Conservation (phyloP, 2,329 filamentous ascomycete genomes). For the Chalaropsis ovoidea region DNA sequence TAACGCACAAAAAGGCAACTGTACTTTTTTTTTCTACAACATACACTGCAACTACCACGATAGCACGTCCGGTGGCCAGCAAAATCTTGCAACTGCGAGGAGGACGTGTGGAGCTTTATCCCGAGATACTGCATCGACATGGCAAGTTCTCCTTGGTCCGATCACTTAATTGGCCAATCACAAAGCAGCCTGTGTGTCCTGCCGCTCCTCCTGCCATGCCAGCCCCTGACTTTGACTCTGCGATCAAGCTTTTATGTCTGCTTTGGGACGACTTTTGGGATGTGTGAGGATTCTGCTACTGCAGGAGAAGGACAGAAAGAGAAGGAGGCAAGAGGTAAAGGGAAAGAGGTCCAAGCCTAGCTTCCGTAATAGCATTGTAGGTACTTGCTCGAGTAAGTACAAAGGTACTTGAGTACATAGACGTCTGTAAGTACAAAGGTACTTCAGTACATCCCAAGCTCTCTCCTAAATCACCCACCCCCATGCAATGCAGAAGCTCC, state of each 20-base stretch:
- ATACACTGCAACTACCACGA: not conserved
- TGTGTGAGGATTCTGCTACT: conserved; percentile 10
- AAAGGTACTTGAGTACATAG: not conserved
- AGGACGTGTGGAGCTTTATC: not conserved
- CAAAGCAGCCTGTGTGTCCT: not conserved
- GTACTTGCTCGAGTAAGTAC: not conserved
- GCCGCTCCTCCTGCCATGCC: conserved; percentile 1
- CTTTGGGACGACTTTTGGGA: conserved; percentile 8
- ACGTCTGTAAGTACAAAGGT: not conserved
- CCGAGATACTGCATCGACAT: conserved; percentile 3
- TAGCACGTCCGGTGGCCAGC: not conserved
- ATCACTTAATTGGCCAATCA: conserved; percentile 11
- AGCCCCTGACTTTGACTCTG: conserved; percentile 16
- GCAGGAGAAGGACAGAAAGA: conserved; percentile 10
- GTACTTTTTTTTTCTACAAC: no score
- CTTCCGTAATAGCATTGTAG: not conserved
- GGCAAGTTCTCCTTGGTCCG: conserved; percentile 6
- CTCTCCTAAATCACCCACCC: not conserved
- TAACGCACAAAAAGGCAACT: no score
- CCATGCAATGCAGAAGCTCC: no score
- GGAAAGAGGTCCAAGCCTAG: not conserved
- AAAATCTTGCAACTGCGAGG: not conserved
- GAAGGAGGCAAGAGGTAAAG: not conserved
- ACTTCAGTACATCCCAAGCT: not conserved
- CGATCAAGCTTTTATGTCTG: not conserved